phyloP scores from a whole-genome alignment of 345 rosid genomes.

The Ailanthus altissimus region DNA sequence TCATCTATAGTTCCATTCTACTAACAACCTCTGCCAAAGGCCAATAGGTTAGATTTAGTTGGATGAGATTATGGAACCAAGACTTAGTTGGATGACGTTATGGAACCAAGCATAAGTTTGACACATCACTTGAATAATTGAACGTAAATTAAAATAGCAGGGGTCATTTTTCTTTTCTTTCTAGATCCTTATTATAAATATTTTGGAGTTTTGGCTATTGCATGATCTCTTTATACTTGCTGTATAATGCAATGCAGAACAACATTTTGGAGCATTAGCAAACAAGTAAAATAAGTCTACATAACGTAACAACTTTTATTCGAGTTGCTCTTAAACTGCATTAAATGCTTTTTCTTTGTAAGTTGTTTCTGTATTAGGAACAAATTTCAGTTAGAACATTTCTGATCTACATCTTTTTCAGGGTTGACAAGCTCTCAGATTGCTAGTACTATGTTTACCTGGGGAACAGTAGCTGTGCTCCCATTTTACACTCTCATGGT shows the following conservation, averaged over 20 bases:
- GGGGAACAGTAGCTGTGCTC: conserved; percentile 82
- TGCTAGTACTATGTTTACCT: conserved; percentile 63
- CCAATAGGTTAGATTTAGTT: background rate
- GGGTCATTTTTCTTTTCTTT: background rate
- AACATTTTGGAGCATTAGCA: conserved; percentile 1
- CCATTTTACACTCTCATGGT: conserved; percentile 95
- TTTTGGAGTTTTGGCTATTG: background rate
- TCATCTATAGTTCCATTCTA: background rate
- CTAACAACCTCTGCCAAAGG: background rate
- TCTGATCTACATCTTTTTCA: conserved; percentile 27
- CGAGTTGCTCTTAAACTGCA: background rate
- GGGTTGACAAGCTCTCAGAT: conserved; percentile 69
- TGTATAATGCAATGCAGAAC: background rate
- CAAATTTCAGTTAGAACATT: background rate
- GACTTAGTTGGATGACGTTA: background rate
- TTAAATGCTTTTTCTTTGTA: conserved; percentile 2
- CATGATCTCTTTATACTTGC: background rate
- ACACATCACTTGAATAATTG: background rate
- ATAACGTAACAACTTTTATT: background rate
- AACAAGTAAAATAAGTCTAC: background rate
- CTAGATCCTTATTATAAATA: background rate
- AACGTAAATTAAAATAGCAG: background rate
- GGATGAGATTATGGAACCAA: background rate
- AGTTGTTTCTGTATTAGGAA: background rate
- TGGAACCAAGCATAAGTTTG: background rate